Conservation (phyloP, 2,329 filamentous ascomycete genomes). For the Mariannaea sp. region DNA sequence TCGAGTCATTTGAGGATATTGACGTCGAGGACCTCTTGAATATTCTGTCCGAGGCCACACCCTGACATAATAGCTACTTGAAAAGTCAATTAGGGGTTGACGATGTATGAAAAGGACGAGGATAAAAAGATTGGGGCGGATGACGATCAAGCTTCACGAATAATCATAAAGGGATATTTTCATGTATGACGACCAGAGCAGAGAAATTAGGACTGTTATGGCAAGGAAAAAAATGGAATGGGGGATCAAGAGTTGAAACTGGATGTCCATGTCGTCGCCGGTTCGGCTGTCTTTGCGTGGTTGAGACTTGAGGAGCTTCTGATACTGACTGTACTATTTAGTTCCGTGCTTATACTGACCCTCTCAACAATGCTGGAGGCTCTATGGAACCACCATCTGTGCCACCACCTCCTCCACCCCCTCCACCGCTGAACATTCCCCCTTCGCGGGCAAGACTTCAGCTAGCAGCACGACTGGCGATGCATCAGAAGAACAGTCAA, state of each 20-base stretch:
- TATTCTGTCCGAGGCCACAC: constrained; percentile 30
- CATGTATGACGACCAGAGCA: constrained; percentile 31
- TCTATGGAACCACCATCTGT: constrained; percentile 63
- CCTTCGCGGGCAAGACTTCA: constrained; percentile 86
- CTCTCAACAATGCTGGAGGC: constrained; percentile 52
- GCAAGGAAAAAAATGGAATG: constrained; percentile 38
- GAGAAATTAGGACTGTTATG: constrained; percentile 31
- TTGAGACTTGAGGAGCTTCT: constrained; percentile 23
- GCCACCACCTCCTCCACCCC: constrained; percentile 66
- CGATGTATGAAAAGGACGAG: constrained; percentile 25
- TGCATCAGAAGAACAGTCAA: constrained; percentile 69
- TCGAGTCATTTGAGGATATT: constrained; percentile 39
- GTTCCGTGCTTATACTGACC: constrained; percentile 65
- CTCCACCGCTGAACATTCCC: constrained; percentile 80
- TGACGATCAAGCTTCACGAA: constrained; percentile 25
- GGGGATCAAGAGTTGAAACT: constrained; percentile 36
- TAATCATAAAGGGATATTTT: constrained; percentile 30
- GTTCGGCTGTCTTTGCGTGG: constrained; percentile 33
- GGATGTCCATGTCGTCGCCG: constrained; percentile 31
- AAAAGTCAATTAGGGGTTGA: constrained; percentile 25
- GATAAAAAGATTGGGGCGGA: constrained; percentile 14
- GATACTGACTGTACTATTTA: constrained; percentile 39
- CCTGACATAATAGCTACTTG: constrained; percentile 32
- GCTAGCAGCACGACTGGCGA: constrained; percentile 83
- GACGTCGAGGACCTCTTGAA: constrained; percentile 36